Conservation (phyloP, 2,329 filamentous ascomycete species). For the Pseudofabraea citricarpa region DNA sequence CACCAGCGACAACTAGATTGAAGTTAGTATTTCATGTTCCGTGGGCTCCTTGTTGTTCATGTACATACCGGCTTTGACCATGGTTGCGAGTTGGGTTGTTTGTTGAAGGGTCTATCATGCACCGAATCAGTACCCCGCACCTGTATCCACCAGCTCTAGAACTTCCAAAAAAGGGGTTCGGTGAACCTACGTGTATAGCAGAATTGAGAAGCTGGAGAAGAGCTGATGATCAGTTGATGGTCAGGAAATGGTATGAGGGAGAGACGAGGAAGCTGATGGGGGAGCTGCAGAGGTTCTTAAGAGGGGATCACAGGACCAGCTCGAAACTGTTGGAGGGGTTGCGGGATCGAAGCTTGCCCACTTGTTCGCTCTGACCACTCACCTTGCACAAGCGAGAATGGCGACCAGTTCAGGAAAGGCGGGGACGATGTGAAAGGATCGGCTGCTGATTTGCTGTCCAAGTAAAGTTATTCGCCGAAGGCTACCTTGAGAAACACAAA, state of each 20-base stretch:
- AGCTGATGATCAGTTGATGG: no score
- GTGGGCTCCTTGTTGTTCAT: not conserved
- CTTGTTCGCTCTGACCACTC: not conserved
- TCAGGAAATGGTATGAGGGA: no score
- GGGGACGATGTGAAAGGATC: no score
- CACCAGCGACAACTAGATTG: slow-evolving; percentile 75
- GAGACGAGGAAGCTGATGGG: no score
- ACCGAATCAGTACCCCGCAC: slow-evolving; percentile 17
- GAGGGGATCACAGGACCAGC: slow-evolving; percentile 1
- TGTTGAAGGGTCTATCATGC: slow-evolving; percentile 4
- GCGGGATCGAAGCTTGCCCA: no score
- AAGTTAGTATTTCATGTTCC: not conserved
- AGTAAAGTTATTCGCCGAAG: no score
- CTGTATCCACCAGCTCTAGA: not conserved
- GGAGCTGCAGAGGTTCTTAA: no score
- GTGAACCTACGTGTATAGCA: no score
- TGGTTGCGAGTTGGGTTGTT: slow-evolving; percentile 28
- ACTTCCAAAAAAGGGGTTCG: no score
- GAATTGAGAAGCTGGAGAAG: no score
- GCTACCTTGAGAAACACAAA: no score
- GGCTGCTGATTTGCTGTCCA: no score
- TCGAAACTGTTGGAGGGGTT: slow-evolving; percentile 14
- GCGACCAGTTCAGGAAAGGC: not conserved
- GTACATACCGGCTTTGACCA: slow-evolving; percentile 58
- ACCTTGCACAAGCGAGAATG: not conserved